phyloP scores from a whole-genome alignment of 352 stramenopile genomes.

The Phytophthora crassamura region DNA sequence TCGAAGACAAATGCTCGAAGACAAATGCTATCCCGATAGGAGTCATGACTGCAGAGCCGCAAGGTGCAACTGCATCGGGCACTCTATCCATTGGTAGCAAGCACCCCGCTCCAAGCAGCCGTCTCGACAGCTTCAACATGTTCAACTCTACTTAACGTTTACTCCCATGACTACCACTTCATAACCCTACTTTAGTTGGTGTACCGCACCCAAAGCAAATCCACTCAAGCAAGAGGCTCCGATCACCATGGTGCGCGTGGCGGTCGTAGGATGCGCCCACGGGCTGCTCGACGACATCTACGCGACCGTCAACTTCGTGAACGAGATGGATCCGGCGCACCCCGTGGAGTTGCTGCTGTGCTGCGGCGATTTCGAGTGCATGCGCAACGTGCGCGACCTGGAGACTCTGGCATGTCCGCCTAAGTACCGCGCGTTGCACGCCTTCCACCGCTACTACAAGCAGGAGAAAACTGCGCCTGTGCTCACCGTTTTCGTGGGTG shows the following conservation, averaged over 20 bases:
- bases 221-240: background rate
- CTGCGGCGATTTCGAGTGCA: slow-evolving; percentile 99
- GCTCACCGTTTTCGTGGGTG: slow-evolving; percentile 97
- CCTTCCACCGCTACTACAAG: slow-evolving; percentile 98
- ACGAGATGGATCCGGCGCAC: slow-evolving; percentile 79
- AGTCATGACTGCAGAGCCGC: too few species aligned
- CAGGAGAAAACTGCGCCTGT: slow-evolving; percentile 92
- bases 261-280: slow-evolving; percentile 98
- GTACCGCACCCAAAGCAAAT: slow-evolving; percentile 2
- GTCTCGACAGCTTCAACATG: too few species aligned
- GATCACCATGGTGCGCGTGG: slow-evolving; percentile 72
- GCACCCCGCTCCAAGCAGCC: too few species aligned
- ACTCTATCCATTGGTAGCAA: too few species aligned
- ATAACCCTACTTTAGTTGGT: too few species aligned
- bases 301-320: slow-evolving; percentile 91
- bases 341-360: slow-evolving; percentile 96
- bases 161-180: too few species aligned
- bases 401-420: slow-evolving; percentile 94
- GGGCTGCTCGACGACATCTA: slow-evolving; percentile 99
- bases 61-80: too few species aligned
- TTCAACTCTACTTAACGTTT: too few species aligned
- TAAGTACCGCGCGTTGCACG: slow-evolving; percentile 94
- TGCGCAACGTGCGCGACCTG: slow-evolving; percentile 96
- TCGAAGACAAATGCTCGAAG: too few species aligned
- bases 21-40: too few species aligned